Percentiles rank a stretch among this genome's conserved stretches.
These are phyloP conservation scores for Phytophthora quininea DNA, from an alignment of 352 stramenopile species.

Conservation along the genomic window DNA sequence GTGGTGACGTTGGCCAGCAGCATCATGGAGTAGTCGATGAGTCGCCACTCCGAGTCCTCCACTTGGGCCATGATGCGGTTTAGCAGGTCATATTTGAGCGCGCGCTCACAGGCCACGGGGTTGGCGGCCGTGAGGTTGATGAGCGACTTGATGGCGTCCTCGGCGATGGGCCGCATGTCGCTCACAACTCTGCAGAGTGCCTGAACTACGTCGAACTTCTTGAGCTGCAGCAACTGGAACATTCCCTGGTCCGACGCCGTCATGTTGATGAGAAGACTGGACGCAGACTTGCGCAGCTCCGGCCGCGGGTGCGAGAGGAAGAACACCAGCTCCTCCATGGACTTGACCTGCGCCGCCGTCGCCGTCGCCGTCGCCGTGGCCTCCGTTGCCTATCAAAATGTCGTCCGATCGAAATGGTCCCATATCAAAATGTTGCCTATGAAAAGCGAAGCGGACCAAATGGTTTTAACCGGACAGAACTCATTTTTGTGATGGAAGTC, in stretches of 20 bases:
- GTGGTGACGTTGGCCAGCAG: constrained; percentile 85
- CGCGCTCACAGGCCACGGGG: constrained; percentile 64
- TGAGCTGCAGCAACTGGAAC: constrained; percentile 75
- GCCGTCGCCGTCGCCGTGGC: constrained; percentile 43
- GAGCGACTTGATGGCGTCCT: constrained; percentile 87
- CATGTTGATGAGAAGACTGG: constrained; percentile 81
- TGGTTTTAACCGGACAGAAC: constrained; percentile 2
- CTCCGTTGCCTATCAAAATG: constrained; percentile 31
- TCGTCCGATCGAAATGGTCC: constrained; percentile 20
- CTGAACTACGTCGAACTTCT: constrained; percentile 77
- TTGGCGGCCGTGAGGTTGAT: constrained; percentile 88
- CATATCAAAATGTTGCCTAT: neutral
- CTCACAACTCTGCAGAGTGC: constrained; percentile 81
- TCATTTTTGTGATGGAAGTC: constrained; percentile 33
- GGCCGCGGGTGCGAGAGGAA: constrained; percentile 85
- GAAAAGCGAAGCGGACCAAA: constrained; percentile 2
- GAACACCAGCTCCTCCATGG: constrained; percentile 81
- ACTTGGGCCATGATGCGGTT: constrained; percentile 88
- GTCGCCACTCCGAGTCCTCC: constrained; percentile 80
- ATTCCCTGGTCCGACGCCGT: constrained; percentile 83
- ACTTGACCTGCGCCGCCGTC: constrained; percentile 64
- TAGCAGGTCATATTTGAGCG: constrained; percentile 81
- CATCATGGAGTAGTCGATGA: constrained; percentile 90
- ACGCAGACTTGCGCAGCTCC: constrained; percentile 86
- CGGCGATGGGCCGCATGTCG: constrained; percentile 83